Conservation (phyloP, 805 yeast genomes). For the Isabelozyma pseudorhagii region DNA sequence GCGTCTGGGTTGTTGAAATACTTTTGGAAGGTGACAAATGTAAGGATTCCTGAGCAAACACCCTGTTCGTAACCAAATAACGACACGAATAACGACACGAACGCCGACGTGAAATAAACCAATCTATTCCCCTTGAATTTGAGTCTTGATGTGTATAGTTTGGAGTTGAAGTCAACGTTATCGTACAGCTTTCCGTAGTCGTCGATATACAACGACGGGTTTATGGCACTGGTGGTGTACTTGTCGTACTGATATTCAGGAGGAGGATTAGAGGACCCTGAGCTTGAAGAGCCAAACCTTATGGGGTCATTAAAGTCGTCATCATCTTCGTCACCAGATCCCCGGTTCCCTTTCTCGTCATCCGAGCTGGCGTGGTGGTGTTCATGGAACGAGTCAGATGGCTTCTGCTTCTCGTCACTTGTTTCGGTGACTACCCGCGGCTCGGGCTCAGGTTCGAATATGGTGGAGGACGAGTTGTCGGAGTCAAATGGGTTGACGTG, state of each 20-base stretch:
- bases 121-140: slow-evolving; percentile 36
- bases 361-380: slow-evolving; percentile 4
- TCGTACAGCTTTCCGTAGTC: slow-evolving; percentile 32
- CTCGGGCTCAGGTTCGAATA: not conserved
- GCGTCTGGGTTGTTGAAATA: slow-evolving; percentile 75
- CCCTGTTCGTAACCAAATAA: slow-evolving; percentile 57
- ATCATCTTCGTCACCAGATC: not conserved
- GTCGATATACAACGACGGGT: slow-evolving; percentile 15
- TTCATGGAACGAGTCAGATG: slow-evolving; percentile 5
- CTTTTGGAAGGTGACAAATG: slow-evolving; percentile 64
- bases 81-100: slow-evolving; percentile 42
- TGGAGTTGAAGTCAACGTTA: slow-evolving; percentile 35
- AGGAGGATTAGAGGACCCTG: slow-evolving; percentile 8
- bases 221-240: not conserved
- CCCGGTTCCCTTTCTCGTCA: slow-evolving; percentile 6
- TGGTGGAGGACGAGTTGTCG: not conserved
- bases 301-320: slow-evolving; percentile 7
- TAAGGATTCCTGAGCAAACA: slow-evolving; percentile 82
- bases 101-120: slow-evolving; percentile 44
- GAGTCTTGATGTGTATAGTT: slow-evolving; percentile 26
- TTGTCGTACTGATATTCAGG: not conserved
- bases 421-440: slow-evolving; percentile 1
- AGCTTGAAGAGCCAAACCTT: slow-evolving; percentile 5
- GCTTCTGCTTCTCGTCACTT: not conserved
- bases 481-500: not conserved